Conservation (phyloP, 2,329 filamentous ascomycete genomes). For the Fusarium avenaceum region DNA sequence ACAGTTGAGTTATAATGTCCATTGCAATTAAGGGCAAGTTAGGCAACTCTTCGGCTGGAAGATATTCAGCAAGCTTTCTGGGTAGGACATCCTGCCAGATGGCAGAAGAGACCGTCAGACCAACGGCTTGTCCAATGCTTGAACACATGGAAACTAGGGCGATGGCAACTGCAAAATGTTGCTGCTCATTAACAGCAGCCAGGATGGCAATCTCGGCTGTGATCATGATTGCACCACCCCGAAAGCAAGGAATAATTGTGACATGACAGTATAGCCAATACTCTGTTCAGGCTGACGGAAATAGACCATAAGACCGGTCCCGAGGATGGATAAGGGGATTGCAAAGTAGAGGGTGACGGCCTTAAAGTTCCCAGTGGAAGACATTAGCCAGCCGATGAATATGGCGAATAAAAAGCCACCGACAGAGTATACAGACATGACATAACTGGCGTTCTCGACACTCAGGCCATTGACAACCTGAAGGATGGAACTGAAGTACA, state of each 20-base stretch:
- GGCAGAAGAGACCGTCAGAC: constrained; percentile 29
- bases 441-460: constrained; percentile 55
- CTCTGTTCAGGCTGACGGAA: constrained; percentile 1
- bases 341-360: constrained; percentile 24
- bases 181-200: constrained; percentile 28
- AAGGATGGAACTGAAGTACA: constrained; percentile 58
- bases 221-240: constrained; percentile 30
- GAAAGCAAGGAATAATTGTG: constrained; percentile 33
- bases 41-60: constrained; percentile 53
- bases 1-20: constrained; percentile 20
- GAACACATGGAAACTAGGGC: constrained; percentile 29
- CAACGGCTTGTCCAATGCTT: constrained; percentile 31
- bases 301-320: constrained; percentile 28
- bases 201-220: constrained; percentile 39
- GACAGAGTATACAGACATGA: constrained; percentile 55
- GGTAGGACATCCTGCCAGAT: constrained; percentile 54
- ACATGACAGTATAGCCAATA: constrained; percentile 30
- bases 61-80: constrained; percentile 52
- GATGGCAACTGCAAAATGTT: constrained; percentile 33
- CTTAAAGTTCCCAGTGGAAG: constrained; percentile 33
- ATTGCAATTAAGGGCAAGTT: constrained; percentile 58
- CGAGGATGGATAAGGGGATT: constrained; percentile 29
- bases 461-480: constrained; percentile 56
- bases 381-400: constrained; percentile 20
- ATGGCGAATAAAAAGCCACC: constrained; percentile 51